Evolutionary conservation across 1,139 yeast species (phyloP).

Genomic region (Debaryomyces robertsiae): DNA sequence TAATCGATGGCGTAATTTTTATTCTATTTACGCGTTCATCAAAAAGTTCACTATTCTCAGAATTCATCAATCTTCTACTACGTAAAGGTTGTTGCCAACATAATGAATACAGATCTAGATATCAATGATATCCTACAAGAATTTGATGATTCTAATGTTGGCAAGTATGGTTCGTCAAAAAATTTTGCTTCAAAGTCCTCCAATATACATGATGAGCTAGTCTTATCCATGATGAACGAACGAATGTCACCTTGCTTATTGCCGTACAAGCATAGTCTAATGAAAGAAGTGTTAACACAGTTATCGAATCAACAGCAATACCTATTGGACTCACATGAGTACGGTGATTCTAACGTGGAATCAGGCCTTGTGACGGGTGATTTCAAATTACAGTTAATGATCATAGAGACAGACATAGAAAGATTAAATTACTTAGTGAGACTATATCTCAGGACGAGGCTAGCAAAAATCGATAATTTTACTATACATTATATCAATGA

Average conservation of each 20-base stretch:
- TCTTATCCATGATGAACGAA: slow-evolving; percentile 80
- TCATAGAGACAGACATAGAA: slow-evolving; percentile 90
- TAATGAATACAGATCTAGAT: slow-evolving; percentile 36
- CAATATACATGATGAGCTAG: slow-evolving; percentile 45
- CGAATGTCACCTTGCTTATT: slow-evolving; percentile 82
- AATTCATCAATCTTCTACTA: neutral
- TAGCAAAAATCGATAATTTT: slow-evolving; percentile 70
- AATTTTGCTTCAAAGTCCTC: neutral
- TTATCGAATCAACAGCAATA: slow-evolving; percentile 72
- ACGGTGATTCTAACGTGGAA: slow-evolving; percentile 45
- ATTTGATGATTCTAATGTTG: slow-evolving; percentile 41
- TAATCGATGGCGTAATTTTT: neutral
- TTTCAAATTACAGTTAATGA: slow-evolving; percentile 75
- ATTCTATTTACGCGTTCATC: neutral
- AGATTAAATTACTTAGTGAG: slow-evolving; percentile 79
- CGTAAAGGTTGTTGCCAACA: neutral
- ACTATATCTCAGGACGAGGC: slow-evolving; percentile 75
- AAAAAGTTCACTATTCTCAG: neutral
- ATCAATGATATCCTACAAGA: slow-evolving; percentile 71
- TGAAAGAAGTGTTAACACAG: slow-evolving; percentile 58
- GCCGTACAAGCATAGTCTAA: slow-evolving; percentile 63
- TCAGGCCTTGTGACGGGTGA: slow-evolving; percentile 52
- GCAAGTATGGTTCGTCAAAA: slow-evolving; percentile 19
- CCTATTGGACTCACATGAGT: slow-evolving; percentile 61
- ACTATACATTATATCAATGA: slow-evolving; percentile 55